phyloP scores from a whole-genome alignment of 176 grass and related monocot genomes.

The Phragmites australis region DNA sequence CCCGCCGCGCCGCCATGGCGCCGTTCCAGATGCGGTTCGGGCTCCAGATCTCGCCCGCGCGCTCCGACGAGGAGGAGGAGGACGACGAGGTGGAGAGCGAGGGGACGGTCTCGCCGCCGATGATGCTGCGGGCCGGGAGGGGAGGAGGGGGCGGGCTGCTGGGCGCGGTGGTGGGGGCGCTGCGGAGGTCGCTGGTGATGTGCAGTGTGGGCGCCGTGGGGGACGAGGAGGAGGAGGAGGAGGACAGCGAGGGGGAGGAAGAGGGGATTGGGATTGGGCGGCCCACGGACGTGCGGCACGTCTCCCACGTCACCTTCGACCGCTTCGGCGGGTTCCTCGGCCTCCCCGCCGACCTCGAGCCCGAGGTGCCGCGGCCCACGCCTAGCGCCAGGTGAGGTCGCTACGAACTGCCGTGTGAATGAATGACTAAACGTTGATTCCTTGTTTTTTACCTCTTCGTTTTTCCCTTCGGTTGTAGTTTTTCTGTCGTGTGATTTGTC shows the following conservation, averaged over 20 bases:
- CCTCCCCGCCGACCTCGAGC: conserved; percentile 77
- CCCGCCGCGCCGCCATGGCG: conserved; percentile 47
- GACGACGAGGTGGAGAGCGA: conserved; percentile 54
- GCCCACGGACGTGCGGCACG: conserved; percentile 86
- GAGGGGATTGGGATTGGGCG: conserved; percentile 77
- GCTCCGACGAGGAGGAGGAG: conserved; percentile 47
- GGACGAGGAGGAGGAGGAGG: conserved; percentile 43
- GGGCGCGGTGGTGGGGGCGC: conserved; percentile 59
- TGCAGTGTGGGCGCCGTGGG: conserved; percentile 60
- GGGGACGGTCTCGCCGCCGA: conserved; percentile 60
- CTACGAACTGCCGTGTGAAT: background rate
- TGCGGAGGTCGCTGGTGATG: conserved; percentile 92
- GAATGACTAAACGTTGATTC: background rate
- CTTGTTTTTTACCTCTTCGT: background rate
- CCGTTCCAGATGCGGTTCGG: conserved; percentile 69
- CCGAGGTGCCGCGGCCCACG: conserved; percentile 55
- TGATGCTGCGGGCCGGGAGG: conserved; percentile 45
- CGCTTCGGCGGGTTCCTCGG: conserved; percentile 90
- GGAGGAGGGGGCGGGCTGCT: conserved; percentile 56
- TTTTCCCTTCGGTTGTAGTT: background rate
- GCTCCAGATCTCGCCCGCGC: conserved; percentile 56
- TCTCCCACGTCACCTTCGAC: conserved; percentile 95
- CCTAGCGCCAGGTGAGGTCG: conserved; percentile 78
- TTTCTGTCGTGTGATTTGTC: conserved; percentile 5
- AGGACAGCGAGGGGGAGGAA: background rate